These are phyloP conservation scores for Cryptosporidium felis DNA, from an alignment of 169 alveolate species.

Conservation along the genomic window DNA sequence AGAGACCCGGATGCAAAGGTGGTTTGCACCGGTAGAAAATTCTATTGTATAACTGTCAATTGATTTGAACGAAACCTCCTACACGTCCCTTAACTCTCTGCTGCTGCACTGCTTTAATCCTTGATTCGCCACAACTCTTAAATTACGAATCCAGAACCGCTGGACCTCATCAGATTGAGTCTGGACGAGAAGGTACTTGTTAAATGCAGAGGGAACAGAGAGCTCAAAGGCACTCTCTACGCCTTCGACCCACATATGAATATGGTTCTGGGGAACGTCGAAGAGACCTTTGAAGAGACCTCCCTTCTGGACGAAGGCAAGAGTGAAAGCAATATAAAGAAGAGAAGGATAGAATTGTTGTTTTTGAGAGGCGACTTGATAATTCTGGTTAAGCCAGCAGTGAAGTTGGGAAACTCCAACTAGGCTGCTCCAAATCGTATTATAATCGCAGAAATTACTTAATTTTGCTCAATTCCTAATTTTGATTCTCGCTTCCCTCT, in stretches of 20 bases:
- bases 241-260: constrained; percentile 91
- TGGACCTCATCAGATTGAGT: constrained; percentile 87
- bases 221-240: constrained; percentile 89
- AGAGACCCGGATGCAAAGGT: too few relatives aligned
- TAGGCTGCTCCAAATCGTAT: too few relatives aligned
- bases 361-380: constrained; percentile 90
- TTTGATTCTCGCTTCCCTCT: background rate
- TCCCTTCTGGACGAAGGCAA: constrained; percentile 50
- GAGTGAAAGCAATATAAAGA: constrained; percentile 74
- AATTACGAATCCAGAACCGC: too few relatives aligned
- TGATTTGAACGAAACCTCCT: too few relatives aligned
- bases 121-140: too few relatives aligned
- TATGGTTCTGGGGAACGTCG: constrained; percentile 89
- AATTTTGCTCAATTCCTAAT: background rate
- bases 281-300: constrained; percentile 81
- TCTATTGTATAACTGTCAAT: too few relatives aligned
- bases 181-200: constrained; percentile 87
- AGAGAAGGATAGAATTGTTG: constrained; percentile 81
- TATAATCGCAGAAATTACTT: background rate
- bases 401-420: constrained; percentile 28
- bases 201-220: constrained; percentile 90
- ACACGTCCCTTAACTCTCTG: too few relatives aligned
- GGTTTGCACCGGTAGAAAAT: too few relatives aligned
- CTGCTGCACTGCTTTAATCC: too few relatives aligned
- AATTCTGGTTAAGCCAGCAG: constrained; percentile 84